Percentiles rank a stretch among this genome's conserved stretches.
Evolutionary conservation across 306 rosid species (phyloP).

Genomic region (Betula pendula): DNA sequence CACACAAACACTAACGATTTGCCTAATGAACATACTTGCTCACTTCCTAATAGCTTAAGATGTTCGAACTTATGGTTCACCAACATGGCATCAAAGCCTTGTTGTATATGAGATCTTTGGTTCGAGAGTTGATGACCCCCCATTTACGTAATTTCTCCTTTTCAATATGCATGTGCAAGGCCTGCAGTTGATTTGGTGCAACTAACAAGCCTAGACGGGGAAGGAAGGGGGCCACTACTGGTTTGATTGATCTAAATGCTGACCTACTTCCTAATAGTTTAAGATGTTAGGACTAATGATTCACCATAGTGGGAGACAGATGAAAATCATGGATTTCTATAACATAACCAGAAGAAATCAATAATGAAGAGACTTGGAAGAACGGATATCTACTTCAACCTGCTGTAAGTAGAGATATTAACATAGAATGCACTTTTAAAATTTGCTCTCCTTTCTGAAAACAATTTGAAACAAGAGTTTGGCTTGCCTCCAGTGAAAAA

Average conservation of each 20-base stretch:
- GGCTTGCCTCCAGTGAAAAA: no score
- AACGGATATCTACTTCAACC: neutral
- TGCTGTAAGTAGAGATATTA: neutral
- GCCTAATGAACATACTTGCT: neutral
- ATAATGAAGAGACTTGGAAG: slow-evolving; percentile 2
- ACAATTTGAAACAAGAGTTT: neutral
- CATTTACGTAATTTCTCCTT: neutral
- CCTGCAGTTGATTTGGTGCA: neutral
- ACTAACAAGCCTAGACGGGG: neutral
- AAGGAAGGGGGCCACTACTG: neutral
- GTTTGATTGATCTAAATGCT: neutral
- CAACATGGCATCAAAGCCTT: neutral
- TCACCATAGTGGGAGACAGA: neutral
- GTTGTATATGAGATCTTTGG: neutral
- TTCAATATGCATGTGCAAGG: neutral
- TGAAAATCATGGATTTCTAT: neutral
- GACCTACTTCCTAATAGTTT: slow-evolving; percentile 5
- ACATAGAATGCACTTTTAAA: neutral
- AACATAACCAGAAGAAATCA: neutral
- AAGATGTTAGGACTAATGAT: neutral
- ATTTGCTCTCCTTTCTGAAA: neutral
- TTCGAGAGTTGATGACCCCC: neutral
- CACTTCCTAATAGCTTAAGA: neutral
- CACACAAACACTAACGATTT: neutral
- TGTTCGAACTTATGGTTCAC: neutral